A percentile compares a stretch with the other conserved stretches of the same genome.
These are phyloP conservation scores for Quercus tomentella DNA, from an alignment of 331 rosid genomes.

Conservation along the genomic window DNA sequence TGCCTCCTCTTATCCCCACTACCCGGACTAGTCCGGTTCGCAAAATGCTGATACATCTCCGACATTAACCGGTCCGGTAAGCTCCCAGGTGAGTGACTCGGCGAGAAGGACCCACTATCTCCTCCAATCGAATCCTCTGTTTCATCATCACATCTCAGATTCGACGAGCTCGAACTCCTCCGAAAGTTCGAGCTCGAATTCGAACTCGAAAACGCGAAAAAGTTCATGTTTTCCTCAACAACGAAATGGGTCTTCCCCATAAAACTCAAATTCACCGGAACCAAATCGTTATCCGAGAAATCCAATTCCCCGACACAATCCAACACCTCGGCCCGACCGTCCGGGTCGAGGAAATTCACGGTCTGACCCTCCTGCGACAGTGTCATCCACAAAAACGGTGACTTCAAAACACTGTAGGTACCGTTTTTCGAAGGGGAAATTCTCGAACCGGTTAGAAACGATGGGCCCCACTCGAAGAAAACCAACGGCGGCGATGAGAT, in stretches of 20 bases:
- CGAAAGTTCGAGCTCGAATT: slow-evolving; percentile 5
- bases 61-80: slow-evolving; percentile 64
- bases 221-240: slow-evolving; percentile 62
- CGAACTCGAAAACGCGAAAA: not conserved
- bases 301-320: slow-evolving; percentile 17
- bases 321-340: slow-evolving; percentile 40
- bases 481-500: slow-evolving; percentile 52
- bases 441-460: slow-evolving; percentile 57
- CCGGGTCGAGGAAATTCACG: slow-evolving; percentile 51
- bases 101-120: slow-evolving; percentile 43
- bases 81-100: slow-evolving; percentile 41
- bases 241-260: slow-evolving; percentile 79
- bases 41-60: slow-evolving; percentile 83
- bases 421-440: slow-evolving; percentile 61
- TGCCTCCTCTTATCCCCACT: slow-evolving; percentile 68
- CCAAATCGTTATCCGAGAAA: slow-evolving; percentile 32
- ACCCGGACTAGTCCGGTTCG: slow-evolving; percentile 75
- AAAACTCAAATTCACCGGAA: slow-evolving; percentile 59
- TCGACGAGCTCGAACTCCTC: slow-evolving; percentile 41
- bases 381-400: slow-evolving; percentile 62
- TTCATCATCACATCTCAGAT: slow-evolving; percentile 32
- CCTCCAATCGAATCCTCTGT: slow-evolving; percentile 37
- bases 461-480: slow-evolving; percentile 81
- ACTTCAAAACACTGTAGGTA: slow-evolving; percentile 47
- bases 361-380: slow-evolving; percentile 65